Conservation (phyloP, 2,329 filamentous ascomycete genomes). For the Colletotrichum trifolii region DNA sequence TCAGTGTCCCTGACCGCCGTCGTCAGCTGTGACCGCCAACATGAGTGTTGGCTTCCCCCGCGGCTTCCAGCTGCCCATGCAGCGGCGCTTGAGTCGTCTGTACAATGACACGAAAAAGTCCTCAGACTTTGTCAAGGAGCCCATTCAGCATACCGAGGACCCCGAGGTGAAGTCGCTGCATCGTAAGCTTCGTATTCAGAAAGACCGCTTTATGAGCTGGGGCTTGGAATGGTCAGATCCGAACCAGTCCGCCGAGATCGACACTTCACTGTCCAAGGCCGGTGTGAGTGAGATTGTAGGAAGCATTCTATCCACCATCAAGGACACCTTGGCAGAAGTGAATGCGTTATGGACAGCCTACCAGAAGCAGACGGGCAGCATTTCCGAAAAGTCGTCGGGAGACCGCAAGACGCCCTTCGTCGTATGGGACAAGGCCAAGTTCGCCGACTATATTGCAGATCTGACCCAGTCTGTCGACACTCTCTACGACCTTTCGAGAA, state of each 20-base stretch:
- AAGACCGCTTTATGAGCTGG: slow-evolving; percentile 82
- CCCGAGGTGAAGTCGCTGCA: slow-evolving; percentile 79
- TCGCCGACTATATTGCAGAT: slow-evolving; percentile 79
- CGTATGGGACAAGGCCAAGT: slow-evolving; percentile 76
- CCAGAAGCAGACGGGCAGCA: slow-evolving; percentile 55
- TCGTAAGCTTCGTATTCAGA: slow-evolving; percentile 82
- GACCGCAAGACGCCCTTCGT: slow-evolving; percentile 68
- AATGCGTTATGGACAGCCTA: slow-evolving; percentile 77
- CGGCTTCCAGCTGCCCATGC: slow-evolving; percentile 67
- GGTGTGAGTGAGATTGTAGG: slow-evolving; percentile 81
- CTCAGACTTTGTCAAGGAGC: slow-evolving; percentile 76
- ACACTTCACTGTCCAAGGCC: slow-evolving; percentile 76
- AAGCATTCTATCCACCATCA: slow-evolving; percentile 83
- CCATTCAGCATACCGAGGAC: slow-evolving; percentile 70
- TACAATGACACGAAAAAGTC: slow-evolving; percentile 86
- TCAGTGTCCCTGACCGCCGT: slow-evolving; percentile 8
- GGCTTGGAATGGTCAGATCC: slow-evolving; percentile 85
- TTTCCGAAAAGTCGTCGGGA: slow-evolving; percentile 49
- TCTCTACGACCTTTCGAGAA: slow-evolving; percentile 79
- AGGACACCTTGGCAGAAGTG: slow-evolving; percentile 81
- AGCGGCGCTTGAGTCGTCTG: slow-evolving; percentile 74
- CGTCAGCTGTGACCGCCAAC: slow-evolving; percentile 11
- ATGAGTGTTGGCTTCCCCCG: slow-evolving; percentile 65
- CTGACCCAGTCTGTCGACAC: slow-evolving; percentile 83
- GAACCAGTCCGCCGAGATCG: slow-evolving; percentile 74